Conservation (phyloP, 495 filamentous ascomycete genomes). For the Daldinia grandis region DNA sequence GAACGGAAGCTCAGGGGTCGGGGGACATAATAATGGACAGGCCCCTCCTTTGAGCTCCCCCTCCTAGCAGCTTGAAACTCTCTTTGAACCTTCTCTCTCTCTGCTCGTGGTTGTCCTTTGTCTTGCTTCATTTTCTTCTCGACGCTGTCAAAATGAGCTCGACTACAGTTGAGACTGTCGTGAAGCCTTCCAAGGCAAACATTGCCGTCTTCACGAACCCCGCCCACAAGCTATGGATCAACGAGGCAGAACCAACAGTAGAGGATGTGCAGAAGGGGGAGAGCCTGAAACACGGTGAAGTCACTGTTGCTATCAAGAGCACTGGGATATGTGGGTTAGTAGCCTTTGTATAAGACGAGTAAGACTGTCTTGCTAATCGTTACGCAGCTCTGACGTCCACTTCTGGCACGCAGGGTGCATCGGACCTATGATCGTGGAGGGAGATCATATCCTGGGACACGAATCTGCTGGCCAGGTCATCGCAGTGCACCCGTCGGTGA, state of each 20-base stretch:
- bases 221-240: conserved; percentile 89
- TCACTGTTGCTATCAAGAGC: conserved; percentile 84
- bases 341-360: conserved; percentile 6
- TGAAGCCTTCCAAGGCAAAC: conserved; percentile 72
- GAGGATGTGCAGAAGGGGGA: conserved; percentile 77
- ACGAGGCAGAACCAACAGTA: conserved; percentile 74
- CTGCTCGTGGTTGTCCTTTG: neutral
- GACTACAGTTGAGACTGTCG: conserved; percentile 37
- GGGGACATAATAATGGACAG: conserved; percentile 26
- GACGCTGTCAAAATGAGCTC: conserved; percentile 41
- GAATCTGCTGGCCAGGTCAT: conserved; percentile 88
- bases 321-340: conserved; percentile 92
- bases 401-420: conserved; percentile 96
- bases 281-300: conserved; percentile 78
- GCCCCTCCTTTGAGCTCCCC: conserved; percentile 31
- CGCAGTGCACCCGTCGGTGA: conserved; percentile 82
- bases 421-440: conserved; percentile 90
- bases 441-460: conserved; percentile 89
- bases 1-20: conserved; percentile 16
- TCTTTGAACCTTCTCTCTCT: conserved; percentile 9
- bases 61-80: conserved; percentile 18
- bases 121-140: neutral
- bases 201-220: conserved; percentile 97
- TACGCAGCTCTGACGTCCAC: conserved; percentile 83
- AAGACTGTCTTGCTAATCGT: conserved; percentile 38